These are phyloP conservation scores for Reticulascus tulasneorum DNA, from an alignment of 2,329 filamentous ascomycete genomes.

Conservation along the genomic window DNA sequence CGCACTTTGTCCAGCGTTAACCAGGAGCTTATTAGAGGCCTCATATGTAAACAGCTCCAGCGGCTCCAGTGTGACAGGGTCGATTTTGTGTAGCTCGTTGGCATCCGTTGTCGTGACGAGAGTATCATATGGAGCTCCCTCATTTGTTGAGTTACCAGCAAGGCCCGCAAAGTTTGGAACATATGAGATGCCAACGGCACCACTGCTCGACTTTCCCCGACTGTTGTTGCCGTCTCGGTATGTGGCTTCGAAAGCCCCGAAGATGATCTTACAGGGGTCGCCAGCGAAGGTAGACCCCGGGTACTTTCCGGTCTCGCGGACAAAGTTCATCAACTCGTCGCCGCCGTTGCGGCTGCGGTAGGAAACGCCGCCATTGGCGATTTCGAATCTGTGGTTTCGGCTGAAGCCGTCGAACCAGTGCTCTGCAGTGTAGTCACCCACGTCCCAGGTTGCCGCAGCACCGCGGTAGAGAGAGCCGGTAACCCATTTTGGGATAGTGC, in stretches of 20 bases:
- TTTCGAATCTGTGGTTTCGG: neutral
- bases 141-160: neutral
- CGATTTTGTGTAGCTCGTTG: neutral
- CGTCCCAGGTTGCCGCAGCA: constrained; percentile 10
- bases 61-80: neutral
- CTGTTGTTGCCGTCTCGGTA: neutral
- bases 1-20: neutral
- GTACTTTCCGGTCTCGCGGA: constrained; percentile 8
- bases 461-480: constrained; percentile 12
- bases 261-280: neutral
- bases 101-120: neutral
- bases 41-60: neutral
- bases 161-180: neutral
- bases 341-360: constrained; percentile 12
- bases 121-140: neutral
- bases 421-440: constrained; percentile 12
- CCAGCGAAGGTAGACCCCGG: neutral
- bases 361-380: constrained; percentile 2
- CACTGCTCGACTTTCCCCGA: neutral
- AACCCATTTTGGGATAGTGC: constrained; percentile 11
- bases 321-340: constrained; percentile 10
- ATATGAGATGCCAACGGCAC: neutral
- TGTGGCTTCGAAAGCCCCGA: neutral
- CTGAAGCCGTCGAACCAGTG: neutral
- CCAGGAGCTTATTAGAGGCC: neutral